These are phyloP conservation scores for Monosporascus sp. DNA, from an alignment of 2,329 filamentous ascomycete genomes.

Conservation along the genomic window DNA sequence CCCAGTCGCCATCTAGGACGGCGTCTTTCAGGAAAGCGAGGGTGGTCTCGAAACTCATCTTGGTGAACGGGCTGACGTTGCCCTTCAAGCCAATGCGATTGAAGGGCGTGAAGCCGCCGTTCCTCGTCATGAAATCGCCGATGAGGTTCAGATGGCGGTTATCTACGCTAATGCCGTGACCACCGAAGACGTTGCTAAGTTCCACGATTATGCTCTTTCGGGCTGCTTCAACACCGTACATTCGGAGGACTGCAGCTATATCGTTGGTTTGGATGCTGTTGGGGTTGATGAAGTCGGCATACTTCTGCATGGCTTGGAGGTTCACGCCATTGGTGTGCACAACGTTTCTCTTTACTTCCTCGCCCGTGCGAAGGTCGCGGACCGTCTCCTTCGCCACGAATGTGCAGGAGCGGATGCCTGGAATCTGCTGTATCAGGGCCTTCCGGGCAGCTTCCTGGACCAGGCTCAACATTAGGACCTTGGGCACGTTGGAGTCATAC, in stretches of 20 bases:
- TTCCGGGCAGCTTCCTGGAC: constrained; percentile 75
- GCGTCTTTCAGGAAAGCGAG: constrained; percentile 90
- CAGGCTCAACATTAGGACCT: constrained; percentile 87
- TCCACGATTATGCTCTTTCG: constrained; percentile 83
- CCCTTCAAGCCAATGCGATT: constrained; percentile 83
- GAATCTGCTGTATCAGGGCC: constrained; percentile 82
- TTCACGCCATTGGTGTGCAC: constrained; percentile 84
- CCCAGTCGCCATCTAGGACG: constrained; percentile 82
- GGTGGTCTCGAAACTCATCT: constrained; percentile 99
- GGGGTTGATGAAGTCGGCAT: constrained; percentile 78
- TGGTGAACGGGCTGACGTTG: constrained; percentile 87
- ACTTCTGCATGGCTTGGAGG: constrained; percentile 83
- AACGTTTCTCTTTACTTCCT: constrained; percentile 45
- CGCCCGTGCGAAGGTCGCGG: constrained; percentile 41
- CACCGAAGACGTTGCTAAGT: constrained; percentile 77
- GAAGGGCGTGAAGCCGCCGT: constrained; percentile 84
- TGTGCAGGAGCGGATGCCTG: constrained; percentile 68
- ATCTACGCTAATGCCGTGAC: constrained; percentile 90
- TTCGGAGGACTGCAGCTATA: constrained; percentile 74
- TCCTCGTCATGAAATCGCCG: constrained; percentile 95
- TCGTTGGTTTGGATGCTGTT: constrained; percentile 89
- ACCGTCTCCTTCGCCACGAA: constrained; percentile 56
- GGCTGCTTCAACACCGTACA: constrained; percentile 92
- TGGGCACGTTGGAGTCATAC: constrained; percentile 75
- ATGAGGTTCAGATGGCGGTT: constrained; percentile 91